A percentile compares a stretch with the other conserved stretches of the same genome.
Conservation (phyloP, 306 rosid genomes). For the Castanea sativa region DNA sequence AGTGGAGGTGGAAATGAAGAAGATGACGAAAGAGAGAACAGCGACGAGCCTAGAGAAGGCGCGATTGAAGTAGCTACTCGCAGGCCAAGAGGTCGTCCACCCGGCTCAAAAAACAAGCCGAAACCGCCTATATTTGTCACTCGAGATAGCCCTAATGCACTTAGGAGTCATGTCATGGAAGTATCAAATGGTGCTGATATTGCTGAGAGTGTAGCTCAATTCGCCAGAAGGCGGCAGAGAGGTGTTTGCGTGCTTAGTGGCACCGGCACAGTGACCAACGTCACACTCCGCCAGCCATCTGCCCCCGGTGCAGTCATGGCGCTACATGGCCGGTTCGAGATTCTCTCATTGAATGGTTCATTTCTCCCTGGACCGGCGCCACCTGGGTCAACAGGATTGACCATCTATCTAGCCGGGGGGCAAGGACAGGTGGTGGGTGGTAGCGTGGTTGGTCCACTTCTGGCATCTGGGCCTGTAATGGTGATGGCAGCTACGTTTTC, state of each 20-base stretch:
- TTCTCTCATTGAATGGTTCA: conserved; percentile 64
- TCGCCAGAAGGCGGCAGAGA: conserved; percentile 65
- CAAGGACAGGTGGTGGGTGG: conserved; percentile 86
- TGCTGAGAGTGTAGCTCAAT: conserved; percentile 54
- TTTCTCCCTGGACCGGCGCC: conserved; percentile 70
- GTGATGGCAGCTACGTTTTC: conserved; percentile 79
- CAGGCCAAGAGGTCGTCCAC: conserved; percentile 68
- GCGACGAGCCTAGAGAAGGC: conserved; percentile 74
- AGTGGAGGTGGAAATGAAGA: conserved; percentile 27
- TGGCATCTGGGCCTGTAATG: conserved; percentile 78
- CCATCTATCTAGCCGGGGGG: conserved; percentile 71
- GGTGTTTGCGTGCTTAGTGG: conserved; percentile 76
- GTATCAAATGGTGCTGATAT: conserved; percentile 69
- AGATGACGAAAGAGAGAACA: conserved; percentile 59
- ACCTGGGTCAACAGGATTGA: conserved; percentile 61
- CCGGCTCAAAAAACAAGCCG: conserved; percentile 78
- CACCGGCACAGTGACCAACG: conserved; percentile 66
- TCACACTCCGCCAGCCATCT: conserved; percentile 63
- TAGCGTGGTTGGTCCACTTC: conserved; percentile 64
- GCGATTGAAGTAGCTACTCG: conserved; percentile 56
- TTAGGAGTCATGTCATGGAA: conserved; percentile 85
- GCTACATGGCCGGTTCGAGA: conserved; percentile 76
- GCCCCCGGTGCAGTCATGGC: conserved; percentile 58
- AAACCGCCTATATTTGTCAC: conserved; percentile 76
- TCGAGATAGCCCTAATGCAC: conserved; percentile 84